Base-by-base conservation (phyloP, 148 eudicot genomes). In the Amaranthus cruentus region DNA sequence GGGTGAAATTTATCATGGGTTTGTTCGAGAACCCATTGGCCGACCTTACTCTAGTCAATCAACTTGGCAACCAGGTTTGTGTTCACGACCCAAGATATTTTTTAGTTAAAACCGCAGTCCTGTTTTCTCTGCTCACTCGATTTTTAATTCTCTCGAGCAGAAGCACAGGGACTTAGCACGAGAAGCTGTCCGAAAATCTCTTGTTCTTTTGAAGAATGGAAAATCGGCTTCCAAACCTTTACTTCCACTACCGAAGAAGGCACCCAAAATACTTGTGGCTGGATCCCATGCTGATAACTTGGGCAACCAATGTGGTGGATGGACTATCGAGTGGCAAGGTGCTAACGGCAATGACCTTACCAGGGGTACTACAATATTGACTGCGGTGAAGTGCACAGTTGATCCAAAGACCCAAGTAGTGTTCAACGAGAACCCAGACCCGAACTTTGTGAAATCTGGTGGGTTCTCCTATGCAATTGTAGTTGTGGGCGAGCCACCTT, bases 301-400 rank as follows among this genome's bases (percentile, higher is more conserved):
- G 78, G 92, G 92, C 55, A 75, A 84, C 62, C 92, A 88, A 58
- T 86, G 88, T 46, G 92, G 92, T 66, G 92, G 92, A 61, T 88
- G 92, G 92, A 84, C 92, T 4, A 82, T 88, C 11, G 82, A 88
- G 73, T 88, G 92, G 92, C 85, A 85, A 73, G 92, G 92, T 52
- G 82, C 78, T 48, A 73, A 5, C 2, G 90, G 90, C 55, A 87
- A 87, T 63, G 90, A 87, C 50, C 70, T 82, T 65, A 84, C 87
- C 7, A 51, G 47, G 73, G 81, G 77, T 11, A 78, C 81, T 9
- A 78, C 81, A 13, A 73, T 78, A 62, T 55, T 78, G 65, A 55
- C 49, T 7, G 77, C 64, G 28, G 60, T 78, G 28, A 78, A 74
- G 76, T 73, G 62, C 57, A 68, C 82, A 2, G 84, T 85, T 2